These are phyloP conservation scores for Aeschynomene evenia DNA, from an alignment of 306 rosid genomes.

Conservation along the genomic window DNA sequence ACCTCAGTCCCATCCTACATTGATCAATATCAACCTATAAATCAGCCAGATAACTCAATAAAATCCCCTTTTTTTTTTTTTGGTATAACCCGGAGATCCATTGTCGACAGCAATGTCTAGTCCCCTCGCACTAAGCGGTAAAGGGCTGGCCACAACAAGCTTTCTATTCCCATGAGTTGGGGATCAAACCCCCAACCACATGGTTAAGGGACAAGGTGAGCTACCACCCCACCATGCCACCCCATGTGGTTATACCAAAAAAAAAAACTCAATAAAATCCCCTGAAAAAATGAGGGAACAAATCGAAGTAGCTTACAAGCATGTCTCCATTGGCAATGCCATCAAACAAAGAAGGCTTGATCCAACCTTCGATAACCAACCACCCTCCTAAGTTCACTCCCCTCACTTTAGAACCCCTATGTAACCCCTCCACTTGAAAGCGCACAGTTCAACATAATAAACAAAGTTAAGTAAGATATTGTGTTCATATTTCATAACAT, in stretches of 20 bases:
- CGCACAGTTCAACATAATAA: slow-evolving; percentile 23
- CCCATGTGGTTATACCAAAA: no score
- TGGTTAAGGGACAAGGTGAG: no score
- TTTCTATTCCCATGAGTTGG: no score
- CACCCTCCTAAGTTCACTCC: slow-evolving; percentile 97
- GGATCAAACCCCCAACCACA: no score
- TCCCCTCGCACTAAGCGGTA: no score
- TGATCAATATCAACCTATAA: slow-evolving; percentile 16
- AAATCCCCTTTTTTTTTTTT: no score
- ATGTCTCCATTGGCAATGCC: slow-evolving; percentile 91
- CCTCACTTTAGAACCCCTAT: slow-evolving; percentile 61
- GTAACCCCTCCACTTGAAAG: slow-evolving; percentile 68
- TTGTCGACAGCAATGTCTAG: no score
- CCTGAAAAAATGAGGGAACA: slow-evolving; percentile 18
- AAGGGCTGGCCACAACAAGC: no score
- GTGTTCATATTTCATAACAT: background rate
- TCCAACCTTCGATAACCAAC: slow-evolving; percentile 97
- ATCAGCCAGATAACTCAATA: slow-evolving; percentile 22
- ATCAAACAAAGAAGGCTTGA: slow-evolving; percentile 89
- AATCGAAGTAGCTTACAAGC: slow-evolving; percentile 61
- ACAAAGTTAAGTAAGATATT: background rate
- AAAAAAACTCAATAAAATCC: background rate
- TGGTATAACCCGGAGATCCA: no score
- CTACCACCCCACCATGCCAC: no score
- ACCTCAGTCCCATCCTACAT: slow-evolving; percentile 81